Base-by-base conservation (phyloP, 495 filamentous ascomycete genomes). In the Xylaria palmicola region DNA sequence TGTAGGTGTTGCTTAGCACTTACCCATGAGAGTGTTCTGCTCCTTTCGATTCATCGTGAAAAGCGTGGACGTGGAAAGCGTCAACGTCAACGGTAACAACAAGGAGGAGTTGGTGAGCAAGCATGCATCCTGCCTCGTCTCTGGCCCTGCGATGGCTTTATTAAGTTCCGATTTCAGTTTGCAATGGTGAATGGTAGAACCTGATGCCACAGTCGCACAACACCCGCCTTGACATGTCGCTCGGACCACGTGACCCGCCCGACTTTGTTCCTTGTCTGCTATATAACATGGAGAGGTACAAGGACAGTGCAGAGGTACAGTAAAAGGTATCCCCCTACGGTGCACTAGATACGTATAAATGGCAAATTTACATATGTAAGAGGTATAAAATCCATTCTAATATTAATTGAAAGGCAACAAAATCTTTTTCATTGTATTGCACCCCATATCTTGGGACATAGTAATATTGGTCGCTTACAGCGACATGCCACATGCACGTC, bases 401-500 rank as follows among this genome's bases (percentile, higher is more conserved):
- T n/a, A n/a, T n/a, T n/a, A n/a, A n/a, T n/a, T n/a, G n/a, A n/a
- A n/a, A n/a, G n/a, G n/a, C n/a, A n/a, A n/a, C n/a, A n/a, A n/a
- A n/a, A n/a, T n/a, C n/a, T n/a, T n/a, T n/a, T n/a, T n/a, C n/a
- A n/a, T n/a, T n/a, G n/a, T n/a, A n/a, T n/a, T n/a, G n/a, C n/a
- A n/a, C n/a, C n/a, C n/a, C n/a, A n/a, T n/a, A n/a, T n/a, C n/a
- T n/a, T 43, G 40, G 19, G 20, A 17, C 7, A 22, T 19, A 43
- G 15, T 17, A 43, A 43, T 22, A n/a, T 19, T 19, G 15, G 17
- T 22, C 19, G 6, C n/a, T 22, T n/a, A 43, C 15, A 43, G 15
- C 15, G 40, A 6, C 15, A 19, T 19, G 6, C 20, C 9, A 30
- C 15, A 67, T 70, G 6, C 64, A 83, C 80, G 57, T 83, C 68